Base-by-base conservation (phyloP, 371 early-diverging fungal genomes). In the Choanephora cucurbitarum region DNA sequence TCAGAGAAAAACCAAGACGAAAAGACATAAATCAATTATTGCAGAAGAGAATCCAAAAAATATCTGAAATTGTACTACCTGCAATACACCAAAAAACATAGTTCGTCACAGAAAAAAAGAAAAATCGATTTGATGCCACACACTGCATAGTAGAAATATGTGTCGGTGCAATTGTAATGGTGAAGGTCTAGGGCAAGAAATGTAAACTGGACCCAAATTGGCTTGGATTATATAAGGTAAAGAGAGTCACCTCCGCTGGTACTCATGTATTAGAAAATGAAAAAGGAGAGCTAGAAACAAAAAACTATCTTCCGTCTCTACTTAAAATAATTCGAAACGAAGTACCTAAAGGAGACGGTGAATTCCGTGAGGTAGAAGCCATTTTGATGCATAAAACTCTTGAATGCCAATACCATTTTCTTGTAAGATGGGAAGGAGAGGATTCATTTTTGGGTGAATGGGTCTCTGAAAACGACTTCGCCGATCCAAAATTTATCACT, bases 251-350 rank as follows among this genome's bases (percentile, higher is more conserved):
- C 5, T 3, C 2, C 14, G 45, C 18, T 5, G 24, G 9, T 45
- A 14, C 45, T 14, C 19, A 45, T 45, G 9, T 45, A 19, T 14
- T 45, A 21, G 14, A 23, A 45, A 19, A 45, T 9, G 24, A 45
- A 45, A 22, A 19, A 22, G 45, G 45, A 17, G 22, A 17, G 14
- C 45, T 45, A 1, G 19, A 17, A 8, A 13, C 45, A 15, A 1
- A 19, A 4, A 45, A 45, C 21, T 45, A 45, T 8, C 14, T 19
- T 3, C 24, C 45, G 3, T 13, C 13, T 19, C 18, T 17, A 45
- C 22, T 45, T 5, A 45, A 45, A 22, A 18, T 52, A 17, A 28
- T 62, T 5, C 57, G 57, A 18, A 52, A 62, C 8, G 63, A 57
- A 44, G 49, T 52, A 49, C 2, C 53, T 1, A 14, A 57, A 15